Percentiles rank a stretch among this genome's conserved stretches.
Evolutionary conservation across 2,329 filamentous ascomycete genomes (phyloP).

Genomic region (Penicillium digitatum): DNA sequence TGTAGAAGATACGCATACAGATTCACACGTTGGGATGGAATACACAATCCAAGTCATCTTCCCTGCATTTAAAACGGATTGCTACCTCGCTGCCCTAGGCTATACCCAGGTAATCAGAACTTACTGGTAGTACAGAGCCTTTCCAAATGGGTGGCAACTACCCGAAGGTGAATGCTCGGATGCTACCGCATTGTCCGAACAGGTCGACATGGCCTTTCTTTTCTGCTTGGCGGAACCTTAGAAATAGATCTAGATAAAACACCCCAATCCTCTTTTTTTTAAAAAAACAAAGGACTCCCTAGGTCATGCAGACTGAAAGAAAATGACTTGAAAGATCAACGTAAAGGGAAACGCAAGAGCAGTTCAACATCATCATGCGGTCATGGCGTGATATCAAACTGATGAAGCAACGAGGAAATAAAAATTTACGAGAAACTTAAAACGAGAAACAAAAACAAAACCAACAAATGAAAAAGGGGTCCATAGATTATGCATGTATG

Average conservation of each 20-base stretch:
- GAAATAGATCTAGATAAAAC: conserved; percentile 6
- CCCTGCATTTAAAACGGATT: not conserved
- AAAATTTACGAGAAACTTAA: not conserved
- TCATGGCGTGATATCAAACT: conserved; percentile 5
- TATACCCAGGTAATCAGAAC: not conserved
- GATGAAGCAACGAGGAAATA: not conserved
- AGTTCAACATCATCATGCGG: conserved; percentile 3
- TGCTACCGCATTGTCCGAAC: not conserved
- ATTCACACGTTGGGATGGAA: not conserved
- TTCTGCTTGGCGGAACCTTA: not conserved
- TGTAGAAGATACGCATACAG: not conserved
- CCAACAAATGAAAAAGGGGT: not conserved
- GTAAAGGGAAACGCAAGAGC: not conserved
- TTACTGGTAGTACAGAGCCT: not conserved
- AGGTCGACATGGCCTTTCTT: not conserved
- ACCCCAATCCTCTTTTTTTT: not conserved
- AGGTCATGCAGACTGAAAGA: not conserved
- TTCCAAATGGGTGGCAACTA: not conserved
- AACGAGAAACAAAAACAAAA: not conserved
- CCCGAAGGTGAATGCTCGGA: not conserved
- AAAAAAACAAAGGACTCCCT: not conserved
- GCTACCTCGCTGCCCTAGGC: not conserved
- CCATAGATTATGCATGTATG: not conserved
- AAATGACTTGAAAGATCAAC: not conserved
- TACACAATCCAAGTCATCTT: not conserved